A percentile compares a stretch with the other conserved stretches of the same genome.
phyloP scores from a whole-genome alignment of 768 basidiomycete species.

The Holtermanniella nyarrowii region DNA sequence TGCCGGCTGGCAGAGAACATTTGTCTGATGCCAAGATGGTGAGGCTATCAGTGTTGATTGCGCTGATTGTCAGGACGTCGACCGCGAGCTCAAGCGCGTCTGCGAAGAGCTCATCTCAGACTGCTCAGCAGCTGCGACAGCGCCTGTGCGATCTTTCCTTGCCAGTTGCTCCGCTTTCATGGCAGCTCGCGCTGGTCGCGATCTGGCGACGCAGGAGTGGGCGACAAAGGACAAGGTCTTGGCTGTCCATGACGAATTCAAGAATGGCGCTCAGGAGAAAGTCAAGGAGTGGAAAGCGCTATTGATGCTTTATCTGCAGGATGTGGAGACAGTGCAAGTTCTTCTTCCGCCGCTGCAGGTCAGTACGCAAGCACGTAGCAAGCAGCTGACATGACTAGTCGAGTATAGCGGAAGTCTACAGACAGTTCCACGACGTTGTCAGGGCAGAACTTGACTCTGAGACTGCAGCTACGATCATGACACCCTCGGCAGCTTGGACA shows the following conservation, averaged over 20 bases:
- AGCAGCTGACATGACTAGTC: slow-evolving; percentile 44
- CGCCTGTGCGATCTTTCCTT: slow-evolving; percentile 56
- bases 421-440: slow-evolving; percentile 58
- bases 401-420: slow-evolving; percentile 63
- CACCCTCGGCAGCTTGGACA: slow-evolving; percentile 25
- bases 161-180: slow-evolving; percentile 47
- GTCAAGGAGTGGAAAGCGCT: slow-evolving; percentile 47
- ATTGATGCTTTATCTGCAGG: slow-evolving; percentile 67
- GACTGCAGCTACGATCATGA: slow-evolving; percentile 29
- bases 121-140: slow-evolving; percentile 52
- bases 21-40: slow-evolving; percentile 60
- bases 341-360: slow-evolving; percentile 59
- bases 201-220: slow-evolving; percentile 45
- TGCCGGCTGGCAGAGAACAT: slow-evolving; percentile 12
- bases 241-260: slow-evolving; percentile 51
- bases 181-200: slow-evolving; percentile 8
- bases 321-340: slow-evolving; percentile 65
- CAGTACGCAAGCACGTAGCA: slow-evolving; percentile 7
- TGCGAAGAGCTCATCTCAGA: slow-evolving; percentile 74
- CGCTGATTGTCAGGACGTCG: slow-evolving; percentile 55
- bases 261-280: slow-evolving; percentile 44
- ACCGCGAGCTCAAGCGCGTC: slow-evolving; percentile 67
- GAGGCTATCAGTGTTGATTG: slow-evolving; percentile 2
- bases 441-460: slow-evolving; percentile 44
- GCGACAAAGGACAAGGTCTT: slow-evolving; percentile 49